Evolutionary conservation across 208 protist species (phyloP), one percentile per base, ranked within the genome.

Genomic region (Trypanosomatidae sp.): DNA sequence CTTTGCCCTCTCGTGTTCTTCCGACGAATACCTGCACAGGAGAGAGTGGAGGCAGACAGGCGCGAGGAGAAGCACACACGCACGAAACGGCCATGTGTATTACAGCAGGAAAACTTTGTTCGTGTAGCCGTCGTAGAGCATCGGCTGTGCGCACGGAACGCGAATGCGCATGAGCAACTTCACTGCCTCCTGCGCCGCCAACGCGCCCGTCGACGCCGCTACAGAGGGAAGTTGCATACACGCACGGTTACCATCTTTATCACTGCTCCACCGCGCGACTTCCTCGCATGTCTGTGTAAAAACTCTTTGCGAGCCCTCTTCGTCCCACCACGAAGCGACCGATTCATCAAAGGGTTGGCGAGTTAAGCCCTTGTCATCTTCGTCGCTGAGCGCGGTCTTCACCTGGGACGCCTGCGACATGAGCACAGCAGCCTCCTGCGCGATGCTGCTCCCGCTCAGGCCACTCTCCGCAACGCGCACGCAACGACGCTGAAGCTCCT

Each of bases 101-200:
- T 49, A 79, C 28, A 79, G 55, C 9, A 44, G 65, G 65, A 71
- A 71, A 4, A 80, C 39, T 13, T 43, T 79, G 66, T 84, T 88
- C 3, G 79, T 53, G 66, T 93, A 91, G 22, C 98, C 98, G 76
- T 97, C 95, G 82, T 95, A 99, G 17, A 99, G 71, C 28, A 98
- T 79, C 12, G 97, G 97, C 62, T 91, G 87, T 28, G 91, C 81
- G 30, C 94, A 79, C 19, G 98, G 97, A 6, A 98, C 79, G 28
- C 92, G 92, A 56, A 98, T 96, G 33, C 82, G 80, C 53, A 98
- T 98, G 25, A 99, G 55, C 4, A 99, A 66, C 87, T 99, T 99
- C 72, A 99, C 94, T 22, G 89, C 74, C 82, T 99, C 98, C 82
- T 99, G 98, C 28, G 96, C 90, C 0, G 89, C 93, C 8, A 99